These are phyloP conservation scores for Thraustochytrium striatum DNA, from an alignment of 352 stramenopile genomes.

Conservation along the genomic window DNA sequence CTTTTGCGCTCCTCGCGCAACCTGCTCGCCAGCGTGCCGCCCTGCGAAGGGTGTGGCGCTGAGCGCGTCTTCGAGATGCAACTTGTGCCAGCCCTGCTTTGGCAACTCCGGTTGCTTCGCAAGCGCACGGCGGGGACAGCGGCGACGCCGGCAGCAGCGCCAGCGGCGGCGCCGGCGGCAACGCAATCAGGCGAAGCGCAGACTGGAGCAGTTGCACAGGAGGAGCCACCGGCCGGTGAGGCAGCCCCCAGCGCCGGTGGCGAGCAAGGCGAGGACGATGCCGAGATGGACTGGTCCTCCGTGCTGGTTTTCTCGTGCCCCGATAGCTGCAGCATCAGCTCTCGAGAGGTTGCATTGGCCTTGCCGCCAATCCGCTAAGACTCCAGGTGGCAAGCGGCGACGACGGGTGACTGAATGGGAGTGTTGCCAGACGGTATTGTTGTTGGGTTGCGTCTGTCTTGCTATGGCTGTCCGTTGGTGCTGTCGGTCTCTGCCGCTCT, in stretches of 20 bases:
- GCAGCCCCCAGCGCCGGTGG: no score
- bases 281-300: conserved; percentile 5
- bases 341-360: background rate
- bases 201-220: no score
- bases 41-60: background rate
- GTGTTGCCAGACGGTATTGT: background rate
- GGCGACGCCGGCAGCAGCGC: no score
- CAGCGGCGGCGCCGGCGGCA: no score
- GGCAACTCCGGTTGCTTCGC: conserved; percentile 15
- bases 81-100: conserved; percentile 2
- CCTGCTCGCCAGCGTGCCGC: background rate
- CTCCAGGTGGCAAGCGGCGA: background rate
- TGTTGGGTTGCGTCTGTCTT: background rate
- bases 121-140: no score
- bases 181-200: no score
- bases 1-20: background rate
- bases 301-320: conserved; percentile 17
- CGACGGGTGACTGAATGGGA: background rate
- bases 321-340: background rate
- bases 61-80: conserved; percentile 26
- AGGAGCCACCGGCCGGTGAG: no score
- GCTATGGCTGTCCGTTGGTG: background rate
- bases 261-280: background rate
- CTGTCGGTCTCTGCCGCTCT: background rate
- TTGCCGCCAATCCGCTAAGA: background rate